Evolutionary conservation across 2,329 filamentous ascomycete genomes (phyloP).

Genomic region (Fusarium sambucinum): DNA sequence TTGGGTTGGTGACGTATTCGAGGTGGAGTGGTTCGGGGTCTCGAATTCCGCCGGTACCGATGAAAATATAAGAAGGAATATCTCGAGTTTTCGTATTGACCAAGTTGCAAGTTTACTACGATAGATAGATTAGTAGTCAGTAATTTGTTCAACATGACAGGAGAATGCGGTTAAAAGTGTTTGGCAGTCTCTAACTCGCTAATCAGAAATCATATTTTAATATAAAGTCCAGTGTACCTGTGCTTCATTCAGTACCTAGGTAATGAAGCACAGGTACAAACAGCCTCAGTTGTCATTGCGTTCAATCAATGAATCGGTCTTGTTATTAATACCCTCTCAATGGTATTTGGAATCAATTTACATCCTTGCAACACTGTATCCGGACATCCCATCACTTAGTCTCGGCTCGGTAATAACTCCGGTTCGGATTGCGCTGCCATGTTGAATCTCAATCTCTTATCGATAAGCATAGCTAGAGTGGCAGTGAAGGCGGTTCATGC

Average conservation of each 20-base stretch:
- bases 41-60: constrained; percentile 43
- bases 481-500: background rate
- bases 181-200: constrained; percentile 11
- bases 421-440: background rate
- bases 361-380: constrained; percentile 17
- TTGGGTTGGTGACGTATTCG: constrained; percentile 40
- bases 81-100: background rate
- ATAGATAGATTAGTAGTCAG: background rate
- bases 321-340: constrained; percentile 9
- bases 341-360: constrained; percentile 25
- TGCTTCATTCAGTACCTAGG: too few species aligned
- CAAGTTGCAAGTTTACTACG: background rate
- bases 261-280: too few species aligned
- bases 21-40: constrained; percentile 35
- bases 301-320: background rate
- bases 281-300: background rate
- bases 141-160: background rate
- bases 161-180: constrained; percentile 16
- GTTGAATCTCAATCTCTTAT: constrained; percentile 9
- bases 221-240: too few species aligned
- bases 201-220: constrained; percentile 1
- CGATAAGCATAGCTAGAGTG: constrained; percentile 8
- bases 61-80: background rate
- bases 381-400: constrained; percentile 12
- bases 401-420: constrained; percentile 40